phyloP scores from a whole-genome alignment of 2,329 filamentous ascomycete species.

The Hypoxylon sp. region DNA sequence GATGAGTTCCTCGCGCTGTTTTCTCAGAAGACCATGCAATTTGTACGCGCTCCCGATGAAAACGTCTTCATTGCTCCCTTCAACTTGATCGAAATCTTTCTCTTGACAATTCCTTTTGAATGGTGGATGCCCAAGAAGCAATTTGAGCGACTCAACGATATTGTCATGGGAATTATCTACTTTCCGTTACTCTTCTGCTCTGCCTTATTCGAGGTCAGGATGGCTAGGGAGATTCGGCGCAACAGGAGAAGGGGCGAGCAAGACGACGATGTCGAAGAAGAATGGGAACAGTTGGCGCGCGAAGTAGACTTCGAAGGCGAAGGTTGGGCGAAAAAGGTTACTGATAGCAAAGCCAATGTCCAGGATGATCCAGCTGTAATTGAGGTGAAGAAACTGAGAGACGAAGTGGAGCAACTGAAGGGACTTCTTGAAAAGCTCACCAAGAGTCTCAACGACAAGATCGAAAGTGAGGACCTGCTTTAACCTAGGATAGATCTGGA shows the following conservation, averaged over 20 bases:
- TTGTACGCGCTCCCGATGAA: conserved; percentile 95
- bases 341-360: conserved; percentile 82
- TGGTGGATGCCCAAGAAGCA: conserved; percentile 87
- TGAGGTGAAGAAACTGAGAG: conserved; percentile 72
- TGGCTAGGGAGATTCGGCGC: conserved; percentile 74
- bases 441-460: conserved; percentile 40
- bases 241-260: conserved; percentile 86
- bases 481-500: conserved; percentile 1
- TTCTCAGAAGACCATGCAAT: conserved; percentile 94
- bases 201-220: conserved; percentile 76
- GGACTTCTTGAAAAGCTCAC: conserved; percentile 56
- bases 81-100: conserved; percentile 90
- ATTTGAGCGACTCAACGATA: conserved; percentile 89
- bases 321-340: conserved; percentile 86
- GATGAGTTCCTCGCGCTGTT: conserved; percentile 97
- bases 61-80: conserved; percentile 98
- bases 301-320: conserved; percentile 84
- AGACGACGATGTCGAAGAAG: conserved; percentile 89
- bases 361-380: conserved; percentile 81
- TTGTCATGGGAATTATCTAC: conserved; percentile 89
- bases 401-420: conserved; percentile 71
- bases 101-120: conserved; percentile 84
- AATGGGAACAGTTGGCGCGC: conserved; percentile 87
- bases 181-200: conserved; percentile 84
- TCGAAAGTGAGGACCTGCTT: conserved; percentile 39